phyloP scores from a whole-genome alignment of 2,329 filamentous ascomycete genomes.

The Aphanoascus verrucosus region DNA sequence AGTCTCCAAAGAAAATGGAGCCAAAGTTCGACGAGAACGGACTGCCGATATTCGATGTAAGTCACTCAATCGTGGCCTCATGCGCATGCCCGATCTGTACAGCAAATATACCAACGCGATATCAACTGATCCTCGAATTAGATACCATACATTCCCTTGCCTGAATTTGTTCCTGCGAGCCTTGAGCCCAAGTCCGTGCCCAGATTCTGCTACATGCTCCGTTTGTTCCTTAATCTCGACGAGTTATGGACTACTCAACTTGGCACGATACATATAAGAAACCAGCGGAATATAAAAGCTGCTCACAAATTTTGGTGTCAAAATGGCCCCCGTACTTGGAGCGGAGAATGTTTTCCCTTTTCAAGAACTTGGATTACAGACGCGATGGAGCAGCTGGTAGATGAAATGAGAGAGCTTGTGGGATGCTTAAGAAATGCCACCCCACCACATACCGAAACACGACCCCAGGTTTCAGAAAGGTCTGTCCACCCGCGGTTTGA shows the following conservation, averaged over 20 bases:
- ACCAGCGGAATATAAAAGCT: constrained; percentile 14
- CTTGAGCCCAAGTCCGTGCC: constrained; percentile 7
- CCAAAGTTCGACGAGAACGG: constrained; percentile 9
- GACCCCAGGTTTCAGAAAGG: too few species aligned
- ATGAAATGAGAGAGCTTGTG: neutral
- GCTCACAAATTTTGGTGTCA: constrained; percentile 18
- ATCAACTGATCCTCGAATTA: neutral
- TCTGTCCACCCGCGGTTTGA: too few species aligned
- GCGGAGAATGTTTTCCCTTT: constrained; percentile 16
- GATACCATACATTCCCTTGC: constrained; percentile 12
- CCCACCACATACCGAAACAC: neutral
- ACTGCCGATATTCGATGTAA: constrained; percentile 14
- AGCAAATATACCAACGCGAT: neutral
- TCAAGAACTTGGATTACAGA: constrained; percentile 16
- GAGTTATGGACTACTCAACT: constrained; percentile 19
- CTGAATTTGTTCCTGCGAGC: constrained; percentile 3
- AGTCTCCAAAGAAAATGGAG: neutral
- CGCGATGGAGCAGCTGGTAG: constrained; percentile 1
- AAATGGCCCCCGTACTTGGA: constrained; percentile 9
- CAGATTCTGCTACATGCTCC: constrained; percentile 13
- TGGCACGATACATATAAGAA: constrained; percentile 7
- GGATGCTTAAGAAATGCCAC: neutral
- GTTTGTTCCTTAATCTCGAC: constrained; percentile 13
- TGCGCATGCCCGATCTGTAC: neutral
- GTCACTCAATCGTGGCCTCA: neutral